Evolutionary conservation across 2,329 filamentous ascomycete species (phyloP).

Genomic region (Aspergillus ruber): DNA sequence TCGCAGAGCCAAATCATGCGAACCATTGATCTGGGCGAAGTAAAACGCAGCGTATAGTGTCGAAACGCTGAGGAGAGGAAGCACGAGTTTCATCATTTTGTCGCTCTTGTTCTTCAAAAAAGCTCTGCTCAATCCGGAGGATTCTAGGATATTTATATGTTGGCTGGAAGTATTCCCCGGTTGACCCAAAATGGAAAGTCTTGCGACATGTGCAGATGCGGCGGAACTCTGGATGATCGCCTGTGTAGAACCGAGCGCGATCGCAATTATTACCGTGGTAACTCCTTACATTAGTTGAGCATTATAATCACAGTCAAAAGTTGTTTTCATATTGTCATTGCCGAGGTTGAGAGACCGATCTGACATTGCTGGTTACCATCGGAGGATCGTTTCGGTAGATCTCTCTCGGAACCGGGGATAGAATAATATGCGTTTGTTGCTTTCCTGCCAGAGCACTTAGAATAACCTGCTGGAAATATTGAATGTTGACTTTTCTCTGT

Average conservation of each 20-base stretch:
- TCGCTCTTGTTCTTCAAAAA: background rate
- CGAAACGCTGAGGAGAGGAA: conserved; percentile 25
- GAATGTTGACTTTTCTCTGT: too few species aligned
- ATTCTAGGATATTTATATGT: background rate
- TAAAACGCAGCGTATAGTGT: conserved; percentile 30
- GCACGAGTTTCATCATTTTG: conserved; percentile 16
- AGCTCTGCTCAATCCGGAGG: background rate
- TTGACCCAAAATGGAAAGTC: background rate
- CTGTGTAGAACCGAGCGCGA: background rate
- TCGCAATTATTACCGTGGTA: background rate
- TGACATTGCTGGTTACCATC: background rate
- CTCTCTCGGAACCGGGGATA: background rate
- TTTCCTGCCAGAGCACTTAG: background rate
- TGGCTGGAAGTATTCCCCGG: background rate
- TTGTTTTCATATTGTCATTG: background rate
- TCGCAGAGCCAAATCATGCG: conserved; percentile 14
- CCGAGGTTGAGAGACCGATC: background rate
- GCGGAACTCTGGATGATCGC: background rate
- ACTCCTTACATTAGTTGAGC: background rate
- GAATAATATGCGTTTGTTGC: background rate
- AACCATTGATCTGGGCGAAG: conserved; percentile 27
- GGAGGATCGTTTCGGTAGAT: background rate
- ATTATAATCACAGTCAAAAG: background rate
- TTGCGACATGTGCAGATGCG: background rate
- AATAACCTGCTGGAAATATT: background rate